Evolutionary conservation across 164 flowering plant species (phyloP).

Genomic region (Chimonanthus salicifolius): DNA sequence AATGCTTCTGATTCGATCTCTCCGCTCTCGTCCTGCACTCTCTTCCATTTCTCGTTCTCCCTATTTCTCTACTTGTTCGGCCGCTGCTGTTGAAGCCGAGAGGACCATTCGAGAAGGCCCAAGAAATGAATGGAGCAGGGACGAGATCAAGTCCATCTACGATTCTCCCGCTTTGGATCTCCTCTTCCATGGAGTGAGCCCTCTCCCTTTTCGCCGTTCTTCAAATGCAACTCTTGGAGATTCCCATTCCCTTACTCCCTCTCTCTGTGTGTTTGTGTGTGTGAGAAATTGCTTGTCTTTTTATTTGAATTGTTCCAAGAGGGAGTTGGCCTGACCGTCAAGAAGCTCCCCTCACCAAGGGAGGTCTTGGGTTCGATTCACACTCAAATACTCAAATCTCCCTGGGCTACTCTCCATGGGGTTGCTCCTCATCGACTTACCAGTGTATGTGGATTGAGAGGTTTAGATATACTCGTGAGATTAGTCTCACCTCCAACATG

Average conservation of each 20-base stretch:
- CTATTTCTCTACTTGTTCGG: slow-evolving; percentile 29
- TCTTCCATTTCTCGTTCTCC: slow-evolving; percentile 3
- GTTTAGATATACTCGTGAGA: too few species aligned
- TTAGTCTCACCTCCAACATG: too few species aligned
- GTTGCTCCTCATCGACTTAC: too few species aligned
- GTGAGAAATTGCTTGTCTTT: neutral
- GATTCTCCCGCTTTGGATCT: slow-evolving; percentile 94
- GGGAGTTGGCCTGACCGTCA: neutral
- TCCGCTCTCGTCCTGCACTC: slow-evolving; percentile 9
- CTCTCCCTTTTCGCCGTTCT: neutral
- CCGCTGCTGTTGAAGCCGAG: slow-evolving; percentile 80
- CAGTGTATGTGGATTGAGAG: too few species aligned
- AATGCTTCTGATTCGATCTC: slow-evolving; percentile 21
- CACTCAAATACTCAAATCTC: too few species aligned
- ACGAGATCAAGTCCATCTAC: slow-evolving; percentile 61
- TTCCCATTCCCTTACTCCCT: neutral
- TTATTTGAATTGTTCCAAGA: neutral
- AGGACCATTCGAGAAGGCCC: slow-evolving; percentile 66
- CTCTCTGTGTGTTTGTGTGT: neutral
- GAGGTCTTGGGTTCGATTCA: too few species aligned
- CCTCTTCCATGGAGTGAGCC: slow-evolving; percentile 85
- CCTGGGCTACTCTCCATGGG: too few species aligned
- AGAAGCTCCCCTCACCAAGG: too few species aligned
- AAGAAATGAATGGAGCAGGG: slow-evolving; percentile 70
- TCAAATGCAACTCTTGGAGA: neutral